Evolutionary conservation across 2,329 filamentous ascomycete species (phyloP).

Genomic region (Exophiala sideris): DNA sequence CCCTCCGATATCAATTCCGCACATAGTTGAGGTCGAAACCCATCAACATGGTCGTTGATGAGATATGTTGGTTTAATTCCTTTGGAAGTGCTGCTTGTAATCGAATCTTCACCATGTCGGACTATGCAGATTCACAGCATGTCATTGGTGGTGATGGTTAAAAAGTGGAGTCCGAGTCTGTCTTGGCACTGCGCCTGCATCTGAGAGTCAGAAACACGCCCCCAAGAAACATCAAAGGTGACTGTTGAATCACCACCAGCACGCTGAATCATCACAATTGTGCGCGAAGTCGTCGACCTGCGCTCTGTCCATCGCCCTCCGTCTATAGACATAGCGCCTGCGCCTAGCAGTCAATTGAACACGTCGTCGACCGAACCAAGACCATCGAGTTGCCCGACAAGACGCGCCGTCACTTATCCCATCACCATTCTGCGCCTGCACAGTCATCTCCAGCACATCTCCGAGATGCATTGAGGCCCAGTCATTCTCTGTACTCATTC

Average conservation of each 20-base stretch:
- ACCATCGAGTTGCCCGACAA: background rate
- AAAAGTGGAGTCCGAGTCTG: conserved; percentile 9
- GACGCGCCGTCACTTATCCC: background rate
- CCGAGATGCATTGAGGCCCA: background rate
- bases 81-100: conserved; percentile 19
- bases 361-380: background rate
- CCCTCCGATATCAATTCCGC: conserved; percentile 11
- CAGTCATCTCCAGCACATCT: background rate
- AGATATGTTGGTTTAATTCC: conserved; percentile 17
- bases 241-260: background rate
- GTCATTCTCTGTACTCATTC: background rate
- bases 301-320: background rate
- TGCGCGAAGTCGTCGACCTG: background rate
- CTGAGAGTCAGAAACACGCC: conserved; percentile 7
- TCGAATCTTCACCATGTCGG: conserved; percentile 16
- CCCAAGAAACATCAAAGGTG: background rate
- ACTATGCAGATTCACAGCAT: background rate
- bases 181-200: conserved; percentile 18
- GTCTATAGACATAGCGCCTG: too few relatives aligned
- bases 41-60: conserved; percentile 3
- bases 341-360: background rate
- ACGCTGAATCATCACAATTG: background rate
- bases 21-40: background rate
- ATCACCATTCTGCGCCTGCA: background rate
- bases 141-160: conserved; percentile 18